These are phyloP conservation scores for Phaeotremella skinneri DNA, from an alignment of 768 basidiomycete species.

Conservation along the genomic window DNA sequence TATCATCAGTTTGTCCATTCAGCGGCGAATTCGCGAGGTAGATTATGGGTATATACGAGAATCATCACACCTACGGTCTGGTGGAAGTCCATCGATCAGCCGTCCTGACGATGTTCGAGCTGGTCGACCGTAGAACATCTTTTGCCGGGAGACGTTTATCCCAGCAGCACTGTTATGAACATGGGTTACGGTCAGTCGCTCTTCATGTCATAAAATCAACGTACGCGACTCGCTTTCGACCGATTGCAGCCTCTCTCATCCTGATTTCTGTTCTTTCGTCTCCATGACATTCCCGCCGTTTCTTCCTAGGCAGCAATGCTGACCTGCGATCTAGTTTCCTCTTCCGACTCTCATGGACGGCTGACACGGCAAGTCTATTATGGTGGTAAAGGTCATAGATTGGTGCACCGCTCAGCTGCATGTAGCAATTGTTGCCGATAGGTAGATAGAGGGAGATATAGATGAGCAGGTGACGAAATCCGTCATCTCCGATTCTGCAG, in stretches of 20 bases:
- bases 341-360: not conserved
- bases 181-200: not conserved
- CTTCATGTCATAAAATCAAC: not conserved
- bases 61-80: constrained; percentile 23
- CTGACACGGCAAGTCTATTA: constrained; percentile 3
- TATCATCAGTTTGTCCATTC: too few relatives aligned
- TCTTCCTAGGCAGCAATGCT: not conserved
- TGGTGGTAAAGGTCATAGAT: constrained; percentile 57
- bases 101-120: constrained; percentile 9
- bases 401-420: constrained; percentile 75
- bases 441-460: constrained; percentile 72
- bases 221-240: not conserved
- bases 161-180: constrained; percentile 30
- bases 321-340: not conserved
- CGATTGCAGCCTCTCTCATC: not conserved
- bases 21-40: not conserved
- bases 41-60: constrained; percentile 4
- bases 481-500: constrained; percentile 69
- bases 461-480: constrained; percentile 73
- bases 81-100: constrained; percentile 28
- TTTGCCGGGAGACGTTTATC: constrained; percentile 35
- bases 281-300: not conserved
- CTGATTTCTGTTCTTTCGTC: not conserved
- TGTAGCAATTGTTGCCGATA: constrained; percentile 77
- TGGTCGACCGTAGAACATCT: constrained; percentile 45